Evolutionary conservation across 805 yeast species (phyloP), one percentile per base, ranked within the genome.

Genomic region (Schwanniomyces polymorphus): DNA sequence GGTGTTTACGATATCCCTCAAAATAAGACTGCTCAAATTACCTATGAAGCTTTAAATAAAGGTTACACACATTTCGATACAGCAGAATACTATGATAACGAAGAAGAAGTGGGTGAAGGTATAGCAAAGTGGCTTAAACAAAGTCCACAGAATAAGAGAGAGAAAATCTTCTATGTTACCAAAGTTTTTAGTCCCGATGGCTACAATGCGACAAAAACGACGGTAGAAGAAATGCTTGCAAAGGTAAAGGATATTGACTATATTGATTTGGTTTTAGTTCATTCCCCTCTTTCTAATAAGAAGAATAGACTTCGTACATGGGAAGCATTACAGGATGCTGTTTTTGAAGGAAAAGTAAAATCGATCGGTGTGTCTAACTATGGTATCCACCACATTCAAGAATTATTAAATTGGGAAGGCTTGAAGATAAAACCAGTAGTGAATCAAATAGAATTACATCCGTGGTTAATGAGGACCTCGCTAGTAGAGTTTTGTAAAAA

Each of bases 21-120:
- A 12, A 53, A 58, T n/a, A 49, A 41, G 21, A 75, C 81, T 1
- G 52, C 62, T 1, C 59, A 65, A 7, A 60, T 76, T 23, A 85
- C 85, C 11, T 73, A 72, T 53, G 72, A 77, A 38, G 92, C 91
- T 11, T 69, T 85, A 49, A 74, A 80, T 58, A 70, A 74, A 7
- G 91, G 91, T 9, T 84, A 84, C 63, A 76, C 84, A 51, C 89
- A 84, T 60, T 83, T 87, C 54, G 95, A 87, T 63, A 81, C 91
- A 8, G 94, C 94, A 2, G 80, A 80, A 61, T 74, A 76, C 49
- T 88, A 88, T 62, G 79, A 79, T 2, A 85, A 84, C 60, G 96
- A 88, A 63, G 72, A 64, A 14, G 82, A 78, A 52, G 85, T 85
- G 11, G 91, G 95, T 27, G 71, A 74, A 44, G 94, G 85, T 4